Evolutionary conservation across 169 alveolate genomes (phyloP).

Genomic region (Plasmodium cynomolgi): DNA sequence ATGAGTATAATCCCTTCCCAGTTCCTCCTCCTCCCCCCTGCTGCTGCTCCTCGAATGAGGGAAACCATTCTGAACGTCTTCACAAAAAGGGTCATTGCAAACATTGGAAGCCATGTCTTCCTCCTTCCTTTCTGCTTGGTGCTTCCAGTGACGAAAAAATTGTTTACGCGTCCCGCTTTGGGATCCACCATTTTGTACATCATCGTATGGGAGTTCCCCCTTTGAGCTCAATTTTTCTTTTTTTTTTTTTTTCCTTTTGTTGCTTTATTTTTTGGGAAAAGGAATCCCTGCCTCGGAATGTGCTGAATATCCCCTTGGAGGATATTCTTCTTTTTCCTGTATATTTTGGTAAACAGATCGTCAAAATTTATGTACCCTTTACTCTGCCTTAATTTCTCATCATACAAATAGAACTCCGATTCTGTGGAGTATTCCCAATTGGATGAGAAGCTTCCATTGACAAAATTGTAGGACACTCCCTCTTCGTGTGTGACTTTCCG

Average conservation of each 20-base stretch:
- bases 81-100: neutral
- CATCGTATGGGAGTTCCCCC: neutral
- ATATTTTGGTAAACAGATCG: conserved; percentile 65
- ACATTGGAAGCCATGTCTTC: neutral
- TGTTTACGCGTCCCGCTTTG: neutral
- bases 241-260: neutral
- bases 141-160: conserved; percentile 10
- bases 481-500: neutral
- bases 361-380: conserved; percentile 51
- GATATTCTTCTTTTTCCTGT: conserved; percentile 32
- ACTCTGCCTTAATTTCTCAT: neutral
- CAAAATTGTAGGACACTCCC: conserved; percentile 30
- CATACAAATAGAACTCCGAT: conserved; percentile 15
- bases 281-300: neutral
- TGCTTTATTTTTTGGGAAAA: neutral
- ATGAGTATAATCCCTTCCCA: neutral
- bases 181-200: neutral
- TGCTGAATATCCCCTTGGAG: conserved; percentile 1
- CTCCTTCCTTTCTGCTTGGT: conserved; percentile 10
- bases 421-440: conserved; percentile 39
- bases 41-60: neutral
- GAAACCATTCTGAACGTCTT: neutral
- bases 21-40: neutral
- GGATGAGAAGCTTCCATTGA: conserved; percentile 1
- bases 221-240: neutral